phyloP scores from a whole-genome alignment of 768 basidiomycete species.

The Austroboletus eburneus region DNA sequence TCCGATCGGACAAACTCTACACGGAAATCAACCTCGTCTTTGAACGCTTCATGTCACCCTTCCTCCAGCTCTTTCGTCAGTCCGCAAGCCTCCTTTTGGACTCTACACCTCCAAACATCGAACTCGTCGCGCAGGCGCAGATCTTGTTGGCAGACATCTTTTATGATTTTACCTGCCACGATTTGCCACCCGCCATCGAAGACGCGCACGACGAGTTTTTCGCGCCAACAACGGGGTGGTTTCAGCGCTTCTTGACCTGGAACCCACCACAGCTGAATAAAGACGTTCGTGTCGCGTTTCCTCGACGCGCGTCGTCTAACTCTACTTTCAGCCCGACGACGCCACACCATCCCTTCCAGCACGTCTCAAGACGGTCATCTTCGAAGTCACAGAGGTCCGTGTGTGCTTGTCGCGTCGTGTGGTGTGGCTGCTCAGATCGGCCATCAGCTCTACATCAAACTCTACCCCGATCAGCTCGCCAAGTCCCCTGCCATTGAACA shows the following conservation, averaged over 20 bases:
- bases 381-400: constrained; percentile 83
- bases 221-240: constrained; percentile 59
- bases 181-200: constrained; percentile 91
- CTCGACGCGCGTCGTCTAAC: constrained; percentile 5
- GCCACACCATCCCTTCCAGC: constrained; percentile 81
- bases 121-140: constrained; percentile 66
- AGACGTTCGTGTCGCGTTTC: constrained; percentile 45
- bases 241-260: constrained; percentile 81
- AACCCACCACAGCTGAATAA: constrained; percentile 62
- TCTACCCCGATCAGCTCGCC: constrained; percentile 75
- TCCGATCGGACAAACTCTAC: constrained; percentile 83
- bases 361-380: constrained; percentile 81
- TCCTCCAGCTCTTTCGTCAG: constrained; percentile 76
- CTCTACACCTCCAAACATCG: constrained; percentile 37
- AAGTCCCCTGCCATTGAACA: constrained; percentile 58
- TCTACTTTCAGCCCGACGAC: constrained; percentile 62
- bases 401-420: neutral
- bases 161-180: constrained; percentile 93
- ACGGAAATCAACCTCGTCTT: constrained; percentile 90
- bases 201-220: constrained; percentile 85
- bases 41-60: constrained; percentile 75
- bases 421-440: neutral
- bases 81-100: constrained; percentile 51
- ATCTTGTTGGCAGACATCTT: constrained; percentile 81
- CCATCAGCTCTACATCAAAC: constrained; percentile 69